These are phyloP conservation scores for Penicillium bovifimosum DNA, from an alignment of 495 filamentous ascomycete species.

Conservation along the genomic window DNA sequence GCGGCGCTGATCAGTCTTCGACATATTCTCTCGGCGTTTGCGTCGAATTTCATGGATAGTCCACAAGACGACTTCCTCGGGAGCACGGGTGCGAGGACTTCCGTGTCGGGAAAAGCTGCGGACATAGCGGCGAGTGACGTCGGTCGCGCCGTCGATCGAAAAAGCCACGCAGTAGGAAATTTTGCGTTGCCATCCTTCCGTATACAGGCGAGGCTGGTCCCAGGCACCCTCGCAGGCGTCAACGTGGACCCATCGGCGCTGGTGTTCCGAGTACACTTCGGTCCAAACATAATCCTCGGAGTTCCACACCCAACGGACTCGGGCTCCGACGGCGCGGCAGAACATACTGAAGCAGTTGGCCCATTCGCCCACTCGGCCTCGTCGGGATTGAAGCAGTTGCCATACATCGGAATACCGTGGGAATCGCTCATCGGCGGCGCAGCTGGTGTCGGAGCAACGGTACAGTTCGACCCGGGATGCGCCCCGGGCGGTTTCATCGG, in stretches of 20 bases:
- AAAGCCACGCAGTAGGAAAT: slow-evolving; percentile 97
- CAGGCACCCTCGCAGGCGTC: slow-evolving; percentile 92
- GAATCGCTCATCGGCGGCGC: slow-evolving; percentile 77
- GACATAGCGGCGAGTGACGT: slow-evolving; percentile 94
- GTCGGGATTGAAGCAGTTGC: slow-evolving; percentile 77
- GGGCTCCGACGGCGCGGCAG: slow-evolving; percentile 81
- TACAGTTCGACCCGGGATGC: slow-evolving; percentile 86
- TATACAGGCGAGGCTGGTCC: slow-evolving; percentile 90
- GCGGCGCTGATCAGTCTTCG: slow-evolving; percentile 72
- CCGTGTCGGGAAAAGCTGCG: slow-evolving; percentile 71
- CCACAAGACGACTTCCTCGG: slow-evolving; percentile 85
- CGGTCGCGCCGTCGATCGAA: slow-evolving; percentile 87
- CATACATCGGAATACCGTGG: slow-evolving; percentile 95
- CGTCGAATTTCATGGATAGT: slow-evolving; percentile 85
- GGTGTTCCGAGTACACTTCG: slow-evolving; percentile 92
- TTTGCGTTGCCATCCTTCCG: slow-evolving; percentile 91
- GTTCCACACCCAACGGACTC: slow-evolving; percentile 98
- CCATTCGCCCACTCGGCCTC: slow-evolving; percentile 91
- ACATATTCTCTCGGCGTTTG: slow-evolving; percentile 69
- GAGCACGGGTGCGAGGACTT: slow-evolving; percentile 62
- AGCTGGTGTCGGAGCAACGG: slow-evolving; percentile 65
- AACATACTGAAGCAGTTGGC: slow-evolving; percentile 99
- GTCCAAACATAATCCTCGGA: slow-evolving; percentile 97
- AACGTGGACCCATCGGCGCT: slow-evolving; percentile 93
- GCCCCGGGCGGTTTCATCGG: slow-evolving; percentile 83